phyloP scores from a whole-genome alignment of 2,329 filamentous ascomycete species.

The Hirsutella thompsonii region DNA sequence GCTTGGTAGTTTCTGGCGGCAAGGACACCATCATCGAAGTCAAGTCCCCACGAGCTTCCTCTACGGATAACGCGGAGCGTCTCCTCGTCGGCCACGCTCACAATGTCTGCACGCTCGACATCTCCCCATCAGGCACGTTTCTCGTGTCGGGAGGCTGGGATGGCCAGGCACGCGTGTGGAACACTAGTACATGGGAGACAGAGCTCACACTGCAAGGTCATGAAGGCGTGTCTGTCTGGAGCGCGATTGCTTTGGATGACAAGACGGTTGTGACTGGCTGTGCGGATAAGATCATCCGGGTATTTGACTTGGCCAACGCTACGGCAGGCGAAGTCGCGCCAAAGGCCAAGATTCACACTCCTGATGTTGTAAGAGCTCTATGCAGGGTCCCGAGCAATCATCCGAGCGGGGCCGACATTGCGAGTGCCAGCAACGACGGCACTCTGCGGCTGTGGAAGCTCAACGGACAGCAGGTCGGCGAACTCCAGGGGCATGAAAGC shows the following conservation, averaged over 20 bases:
- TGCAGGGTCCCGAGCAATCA: conserved; percentile 67
- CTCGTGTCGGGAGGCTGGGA: conserved; percentile 95
- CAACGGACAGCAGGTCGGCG: conserved; percentile 60
- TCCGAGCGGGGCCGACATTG: conserved; percentile 78
- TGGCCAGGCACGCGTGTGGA: conserved; percentile 75
- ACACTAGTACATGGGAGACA: conserved; percentile 71
- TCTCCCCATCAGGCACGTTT: conserved; percentile 56
- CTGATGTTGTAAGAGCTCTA: conserved; percentile 79
- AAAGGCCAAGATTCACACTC: conserved; percentile 45
- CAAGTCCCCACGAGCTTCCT: conserved; percentile 52
- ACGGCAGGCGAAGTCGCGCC: conserved; percentile 42
- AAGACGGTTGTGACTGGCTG: conserved; percentile 80
- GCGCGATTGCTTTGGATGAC: conserved; percentile 72
- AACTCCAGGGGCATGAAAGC: conserved; percentile 79
- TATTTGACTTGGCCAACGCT: conserved; percentile 59
- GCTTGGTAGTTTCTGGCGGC: conserved; percentile 76
- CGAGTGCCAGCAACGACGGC: conserved; percentile 87
- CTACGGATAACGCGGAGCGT: conserved; percentile 69
- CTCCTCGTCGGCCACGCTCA: conserved; percentile 74
- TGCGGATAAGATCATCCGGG: conserved; percentile 77
- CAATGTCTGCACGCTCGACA: conserved; percentile 81
- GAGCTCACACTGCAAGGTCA: conserved; percentile 62
- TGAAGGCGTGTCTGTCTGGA: conserved; percentile 69
- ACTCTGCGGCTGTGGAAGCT: conserved; percentile 79
- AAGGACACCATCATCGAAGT: conserved; percentile 91